Conservation (phyloP, 768 basidiomycete species). For the Pisolithus marmoratus region DNA sequence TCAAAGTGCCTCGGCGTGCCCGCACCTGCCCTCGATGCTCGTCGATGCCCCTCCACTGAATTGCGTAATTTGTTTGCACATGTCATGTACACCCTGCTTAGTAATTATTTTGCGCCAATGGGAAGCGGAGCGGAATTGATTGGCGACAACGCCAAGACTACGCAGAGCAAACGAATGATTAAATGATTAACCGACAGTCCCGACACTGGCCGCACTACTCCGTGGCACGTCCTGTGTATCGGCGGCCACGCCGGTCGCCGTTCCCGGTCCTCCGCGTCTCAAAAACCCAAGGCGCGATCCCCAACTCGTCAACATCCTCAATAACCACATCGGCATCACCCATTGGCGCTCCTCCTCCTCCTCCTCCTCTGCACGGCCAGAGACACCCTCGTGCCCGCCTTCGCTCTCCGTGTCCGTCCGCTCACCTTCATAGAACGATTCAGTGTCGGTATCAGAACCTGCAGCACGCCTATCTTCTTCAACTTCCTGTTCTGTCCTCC, state of each 20-base stretch:
- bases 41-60: background rate
- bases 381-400: slow-evolving; percentile 18
- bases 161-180: too few relatives aligned
- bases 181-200: background rate
- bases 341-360: slow-evolving; percentile 48
- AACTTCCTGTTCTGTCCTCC: slow-evolving; percentile 71
- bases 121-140: background rate
- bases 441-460: slow-evolving; percentile 24
- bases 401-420: slow-evolving; percentile 27
- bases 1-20: too few relatives aligned
- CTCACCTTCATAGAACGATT: slow-evolving; percentile 6
- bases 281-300: slow-evolving; percentile 55
- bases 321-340: slow-evolving; percentile 72
- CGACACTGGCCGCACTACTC: background rate
- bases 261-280: slow-evolving; percentile 15
- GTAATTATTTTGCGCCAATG: background rate
- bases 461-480: slow-evolving; percentile 54
- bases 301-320: slow-evolving; percentile 75
- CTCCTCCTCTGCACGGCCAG: slow-evolving; percentile 9
- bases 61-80: background rate
- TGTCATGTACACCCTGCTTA: background rate
- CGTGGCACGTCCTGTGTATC: slow-evolving; percentile 16
- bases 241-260: slow-evolving; percentile 8
- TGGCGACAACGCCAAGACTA: too few relatives aligned
- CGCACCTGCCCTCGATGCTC: too few relatives aligned